Base-by-base conservation (phyloP, 192 early-diverging fungal genomes). In the Diversispora epigaea region DNA sequence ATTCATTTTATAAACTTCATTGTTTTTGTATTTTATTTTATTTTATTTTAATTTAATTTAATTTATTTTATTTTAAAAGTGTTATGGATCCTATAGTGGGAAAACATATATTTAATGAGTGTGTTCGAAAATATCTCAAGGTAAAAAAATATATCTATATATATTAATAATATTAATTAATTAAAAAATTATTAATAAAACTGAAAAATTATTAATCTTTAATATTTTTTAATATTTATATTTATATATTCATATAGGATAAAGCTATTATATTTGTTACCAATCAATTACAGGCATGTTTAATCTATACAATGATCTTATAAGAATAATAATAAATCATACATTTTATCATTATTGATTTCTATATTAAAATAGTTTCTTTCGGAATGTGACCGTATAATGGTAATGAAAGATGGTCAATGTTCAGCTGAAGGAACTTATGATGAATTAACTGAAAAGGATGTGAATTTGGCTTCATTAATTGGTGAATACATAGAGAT, bases 221-320 rank as follows among this genome's bases (percentile, higher is more conserved):
- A 17, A 14, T 54, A 32, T 32, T 32, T 32, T 32, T 32, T 32
- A 32, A 25, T 60, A 63, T 0, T 15, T 15, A 21, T n/a, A 22
- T 22, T 19, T 58, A 55, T 14, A 55, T 61, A 39, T 4, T 64
- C 14, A n/a, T 69, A n/a, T 67, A 78, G 68, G 68, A 78, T 57
- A 91, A 90, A 80, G 91, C 89, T 11, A 80, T 92, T 0, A 67
- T 92, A 10, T 83, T 91, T 76, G 87, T 88, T 6, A 90, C 89
- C 49, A 88, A 93, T 72, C 91, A 93, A 75, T 80, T 91, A 11
- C 86, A 63, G 73, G 73, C 45, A 54, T 63, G 43, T 73, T 19
- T 40, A 45, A 41, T 9, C 21, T 46, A 49, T 52, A 8, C 25
- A 41, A 45, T 41, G 25, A 32, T 32, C 25, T 32, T 32, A 32